Evolutionary conservation across 106 monocot genomes (phyloP).

Genomic region (Apostasia shenzhenica): DNA sequence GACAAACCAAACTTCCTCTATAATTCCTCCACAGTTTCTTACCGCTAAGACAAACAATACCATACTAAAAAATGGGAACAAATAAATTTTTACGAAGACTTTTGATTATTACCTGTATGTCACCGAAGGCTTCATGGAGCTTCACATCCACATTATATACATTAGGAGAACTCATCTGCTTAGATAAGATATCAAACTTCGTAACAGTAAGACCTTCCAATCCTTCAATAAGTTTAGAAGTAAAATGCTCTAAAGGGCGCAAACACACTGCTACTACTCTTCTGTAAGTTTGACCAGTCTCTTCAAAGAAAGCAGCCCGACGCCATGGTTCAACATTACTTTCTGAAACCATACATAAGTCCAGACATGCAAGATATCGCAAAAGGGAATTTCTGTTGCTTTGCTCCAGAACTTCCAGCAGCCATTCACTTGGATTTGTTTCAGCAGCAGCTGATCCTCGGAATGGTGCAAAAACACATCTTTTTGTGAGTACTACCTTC

Average conservation of each 20-base stretch:
- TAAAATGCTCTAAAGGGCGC: slow-evolving; percentile 76
- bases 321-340: slow-evolving; percentile 90
- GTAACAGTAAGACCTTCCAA: slow-evolving; percentile 51
- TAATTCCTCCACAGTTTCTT: no score
- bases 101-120: slow-evolving; percentile 56
- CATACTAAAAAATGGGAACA: no score
- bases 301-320: slow-evolving; percentile 91
- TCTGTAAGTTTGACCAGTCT: slow-evolving; percentile 86
- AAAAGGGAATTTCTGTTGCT: slow-evolving; percentile 72
- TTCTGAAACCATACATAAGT: slow-evolving; percentile 72
- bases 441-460: slow-evolving; percentile 92
- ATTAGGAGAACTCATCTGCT: slow-evolving; percentile 39
- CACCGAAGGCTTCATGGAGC: slow-evolving; percentile 63
- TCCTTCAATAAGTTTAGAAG: slow-evolving; percentile 48
- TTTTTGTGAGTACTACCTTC: slow-evolving; percentile 82
- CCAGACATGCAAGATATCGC: slow-evolving; percentile 86
- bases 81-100: not conserved
- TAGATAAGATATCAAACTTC: slow-evolving; percentile 51
- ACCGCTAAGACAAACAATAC: no score
- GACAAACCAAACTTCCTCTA: no score
- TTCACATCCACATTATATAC: slow-evolving; percentile 25
- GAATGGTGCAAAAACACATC: slow-evolving; percentile 72
- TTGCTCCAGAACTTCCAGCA: slow-evolving; percentile 79
- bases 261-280: slow-evolving; percentile 60
- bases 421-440: slow-evolving; percentile 84